Percentiles rank a stretch among this genome's conserved stretches.
phyloP scores from a whole-genome alignment of 2,329 filamentous ascomycete genomes.

The Cladosporium austrohemisphaericum region DNA sequence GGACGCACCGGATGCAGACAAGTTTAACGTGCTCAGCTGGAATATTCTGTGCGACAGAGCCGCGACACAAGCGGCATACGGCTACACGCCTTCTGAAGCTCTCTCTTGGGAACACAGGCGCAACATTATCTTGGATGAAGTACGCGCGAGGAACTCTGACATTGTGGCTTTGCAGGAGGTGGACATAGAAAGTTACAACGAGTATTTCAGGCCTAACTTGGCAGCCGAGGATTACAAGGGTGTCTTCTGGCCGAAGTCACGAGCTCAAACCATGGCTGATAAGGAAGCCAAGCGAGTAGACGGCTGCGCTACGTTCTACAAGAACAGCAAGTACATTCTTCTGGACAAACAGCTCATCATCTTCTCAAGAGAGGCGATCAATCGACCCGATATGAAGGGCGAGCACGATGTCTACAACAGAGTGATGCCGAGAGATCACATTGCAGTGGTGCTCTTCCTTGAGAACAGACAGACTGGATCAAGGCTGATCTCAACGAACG shows the following conservation, averaged over 20 bases:
- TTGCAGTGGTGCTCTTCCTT: slow-evolving; percentile 85
- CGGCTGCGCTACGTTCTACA: slow-evolving; percentile 95
- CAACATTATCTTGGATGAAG: slow-evolving; percentile 76
- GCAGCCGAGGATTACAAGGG: slow-evolving; percentile 89
- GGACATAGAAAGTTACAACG: slow-evolving; percentile 85
- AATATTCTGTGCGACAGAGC: slow-evolving; percentile 95
- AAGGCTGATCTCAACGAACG: slow-evolving; percentile 86
- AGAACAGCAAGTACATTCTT: slow-evolving; percentile 87
- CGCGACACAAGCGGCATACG: slow-evolving; percentile 78
- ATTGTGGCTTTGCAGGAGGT: slow-evolving; percentile 93
- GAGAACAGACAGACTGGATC: slow-evolving; percentile 90
- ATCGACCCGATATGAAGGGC: slow-evolving; percentile 92
- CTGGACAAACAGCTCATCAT: slow-evolving; percentile 94
- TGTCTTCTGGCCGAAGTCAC: slow-evolving; percentile 84
- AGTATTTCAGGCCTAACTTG: slow-evolving; percentile 82
- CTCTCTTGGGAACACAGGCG: slow-evolving; percentile 84
- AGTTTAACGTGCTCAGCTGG: slow-evolving; percentile 83
- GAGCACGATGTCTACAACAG: slow-evolving; percentile 98
- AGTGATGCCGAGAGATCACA: slow-evolving; percentile 97
- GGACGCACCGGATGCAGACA: slow-evolving; percentile 50
- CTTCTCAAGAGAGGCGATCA: slow-evolving; percentile 87
- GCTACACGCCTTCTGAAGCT: slow-evolving; percentile 80
- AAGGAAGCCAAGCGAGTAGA: slow-evolving; percentile 87
- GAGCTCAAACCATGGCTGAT: slow-evolving; percentile 87
- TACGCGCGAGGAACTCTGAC: slow-evolving; percentile 75